Evolutionary conservation across 1,284 basidiomycete species (phyloP).

Genomic region (Chiua sp.): DNA sequence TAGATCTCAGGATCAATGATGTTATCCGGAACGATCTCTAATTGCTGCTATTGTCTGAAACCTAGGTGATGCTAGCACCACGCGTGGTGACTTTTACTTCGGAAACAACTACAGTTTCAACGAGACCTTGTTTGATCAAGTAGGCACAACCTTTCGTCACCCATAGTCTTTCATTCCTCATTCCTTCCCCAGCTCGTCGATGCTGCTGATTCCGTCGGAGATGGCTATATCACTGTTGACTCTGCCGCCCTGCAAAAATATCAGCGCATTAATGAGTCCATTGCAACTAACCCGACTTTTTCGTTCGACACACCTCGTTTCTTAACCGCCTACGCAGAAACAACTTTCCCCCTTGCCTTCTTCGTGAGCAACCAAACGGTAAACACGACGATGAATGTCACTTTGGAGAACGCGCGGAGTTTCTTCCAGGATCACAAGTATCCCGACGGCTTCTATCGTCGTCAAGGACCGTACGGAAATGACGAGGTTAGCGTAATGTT

Average conservation of each 20-base stretch:
- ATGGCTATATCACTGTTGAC: slow-evolving; percentile 24
- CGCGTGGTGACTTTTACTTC: slow-evolving; percentile 33
- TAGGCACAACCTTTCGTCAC: neutral
- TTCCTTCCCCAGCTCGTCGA: slow-evolving; percentile 14
- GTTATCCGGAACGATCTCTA: too few species aligned
- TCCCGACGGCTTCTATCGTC: slow-evolving; percentile 30
- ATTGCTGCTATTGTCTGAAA: too few species aligned
- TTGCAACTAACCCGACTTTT: slow-evolving; percentile 34
- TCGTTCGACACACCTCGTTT: slow-evolving; percentile 26
- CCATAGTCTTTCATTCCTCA: neutral
- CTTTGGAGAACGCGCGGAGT: slow-evolving; percentile 20
- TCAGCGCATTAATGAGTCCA: slow-evolving; percentile 29
- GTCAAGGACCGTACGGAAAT: slow-evolving; percentile 20
- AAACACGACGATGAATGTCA: slow-evolving; percentile 17
- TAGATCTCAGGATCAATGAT: too few species aligned
- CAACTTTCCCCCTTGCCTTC: slow-evolving; percentile 33
- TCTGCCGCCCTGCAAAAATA: slow-evolving; percentile 20
- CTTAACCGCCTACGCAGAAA: slow-evolving; percentile 24
- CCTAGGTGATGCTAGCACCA: slow-evolving; percentile 35
- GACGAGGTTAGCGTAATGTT: slow-evolving; percentile 7
- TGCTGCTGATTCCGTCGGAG: slow-evolving; percentile 22
- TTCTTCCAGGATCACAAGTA: slow-evolving; percentile 25
- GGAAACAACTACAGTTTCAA: slow-evolving; percentile 34
- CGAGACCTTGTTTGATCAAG: slow-evolving; percentile 33
- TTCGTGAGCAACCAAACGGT: slow-evolving; percentile 33